Base-by-base conservation (phyloP, 495 filamentous ascomycete species). In the Parmelia sp. region DNA sequence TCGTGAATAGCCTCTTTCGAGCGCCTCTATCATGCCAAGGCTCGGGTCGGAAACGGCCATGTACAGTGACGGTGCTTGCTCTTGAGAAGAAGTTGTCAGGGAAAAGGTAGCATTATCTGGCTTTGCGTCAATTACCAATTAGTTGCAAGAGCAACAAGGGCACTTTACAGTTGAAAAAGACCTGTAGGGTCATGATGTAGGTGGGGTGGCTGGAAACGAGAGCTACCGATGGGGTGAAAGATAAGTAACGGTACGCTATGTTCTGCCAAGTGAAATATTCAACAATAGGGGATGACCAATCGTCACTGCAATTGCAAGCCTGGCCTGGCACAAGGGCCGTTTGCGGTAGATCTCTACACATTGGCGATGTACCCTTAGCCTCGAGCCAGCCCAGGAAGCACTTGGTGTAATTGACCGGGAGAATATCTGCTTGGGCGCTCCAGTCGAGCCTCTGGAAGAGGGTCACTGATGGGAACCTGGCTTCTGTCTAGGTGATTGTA, bases 231-330 rank as follows among this genome's bases (percentile, higher is more conserved):
- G 61, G 61, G 27, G 15, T 35, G 47, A 49, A 63, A 31, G 61
- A 63, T 3, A 63, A 29, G 47, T 63, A 57, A 11, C 61, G 61
- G 51, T 63, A 63, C 35, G 23, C 56, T 33, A 37, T 63, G 49
- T 63, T 63, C 29, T 63, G 61, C 61, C 61, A 63, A 29, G 14
- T 23, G 31, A 63, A 63, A 12, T 55, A 29, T 23, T 63, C 61
- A 23, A 63, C 56, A 37, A 63, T 51, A 19, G 35, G 35, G 15
- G 53, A 39, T 14, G 23, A 42, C 57, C 57, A 60, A 15, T 44
- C 15, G 15, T 49, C 53, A 5, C 56, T 63, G 61, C 61, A 63
- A 42, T 63, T 55, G 36, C 61, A 63, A 12, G 61, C 53, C 36
- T 55, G 61, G n/a, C 59, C 33, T 31, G 45, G 45, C 23, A 11